These are phyloP conservation scores for Arthrobotrys megalospora DNA, from an alignment of 2,329 filamentous ascomycete genomes.

Conservation along the genomic window DNA sequence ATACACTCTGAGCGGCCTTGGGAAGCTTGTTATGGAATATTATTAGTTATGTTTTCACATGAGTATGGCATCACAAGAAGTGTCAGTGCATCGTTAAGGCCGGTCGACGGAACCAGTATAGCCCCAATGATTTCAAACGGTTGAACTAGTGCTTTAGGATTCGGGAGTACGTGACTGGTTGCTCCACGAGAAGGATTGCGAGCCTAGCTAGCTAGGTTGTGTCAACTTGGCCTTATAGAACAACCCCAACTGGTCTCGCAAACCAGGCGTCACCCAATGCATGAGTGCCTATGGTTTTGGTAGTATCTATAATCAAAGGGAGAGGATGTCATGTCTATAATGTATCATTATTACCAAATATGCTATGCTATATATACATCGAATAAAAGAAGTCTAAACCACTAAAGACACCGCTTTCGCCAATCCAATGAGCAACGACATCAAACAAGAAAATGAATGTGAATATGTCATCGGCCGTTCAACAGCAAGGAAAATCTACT, in stretches of 20 bases:
- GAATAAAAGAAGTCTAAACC: conserved; percentile 1
- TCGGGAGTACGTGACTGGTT: too few relatives aligned
- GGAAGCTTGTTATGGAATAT: too few relatives aligned
- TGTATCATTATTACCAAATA: conserved; percentile 10
- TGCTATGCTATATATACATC: conserved; percentile 36
- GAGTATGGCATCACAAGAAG: too few relatives aligned
- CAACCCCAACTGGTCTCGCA: too few relatives aligned
- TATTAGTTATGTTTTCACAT: too few relatives aligned
- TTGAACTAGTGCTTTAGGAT: too few relatives aligned
- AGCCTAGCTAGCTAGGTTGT: too few relatives aligned
- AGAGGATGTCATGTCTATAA: neutral
- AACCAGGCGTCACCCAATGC: neutral
- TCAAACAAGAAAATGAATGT: conserved; percentile 17
- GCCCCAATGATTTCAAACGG: too few relatives aligned
- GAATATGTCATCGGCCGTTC: conserved; percentile 1
- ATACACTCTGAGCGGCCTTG: neutral
- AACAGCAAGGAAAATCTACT: neutral
- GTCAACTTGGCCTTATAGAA: too few relatives aligned
- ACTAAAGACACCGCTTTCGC: conserved; percentile 20
- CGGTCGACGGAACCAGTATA: too few relatives aligned
- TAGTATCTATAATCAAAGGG: neutral
- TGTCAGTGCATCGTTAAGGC: too few relatives aligned
- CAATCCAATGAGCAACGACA: conserved; percentile 6
- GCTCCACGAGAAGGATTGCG: too few relatives aligned
- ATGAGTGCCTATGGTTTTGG: neutral